These are phyloP conservation scores for Penicillium verrucosum DNA, from an alignment of 2,329 filamentous ascomycete species.

Conservation along the genomic window DNA sequence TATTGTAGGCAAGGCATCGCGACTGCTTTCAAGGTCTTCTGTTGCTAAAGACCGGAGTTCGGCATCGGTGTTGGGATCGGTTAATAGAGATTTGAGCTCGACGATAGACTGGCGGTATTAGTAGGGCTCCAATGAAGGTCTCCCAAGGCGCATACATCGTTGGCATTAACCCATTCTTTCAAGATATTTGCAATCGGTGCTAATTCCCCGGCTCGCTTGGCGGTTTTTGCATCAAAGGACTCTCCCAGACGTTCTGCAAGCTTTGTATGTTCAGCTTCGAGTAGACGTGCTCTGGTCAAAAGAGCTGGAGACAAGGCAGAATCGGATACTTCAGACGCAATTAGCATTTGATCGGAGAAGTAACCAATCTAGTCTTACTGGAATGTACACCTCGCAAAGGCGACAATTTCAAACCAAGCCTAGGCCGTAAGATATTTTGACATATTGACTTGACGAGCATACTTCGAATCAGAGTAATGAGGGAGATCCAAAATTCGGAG, in stretches of 20 bases:
- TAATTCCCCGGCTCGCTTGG: conserved; percentile 58
- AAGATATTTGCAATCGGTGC: conserved; percentile 52
- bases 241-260: conserved; percentile 52
- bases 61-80: conserved; percentile 60
- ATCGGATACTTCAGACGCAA: conserved; percentile 18
- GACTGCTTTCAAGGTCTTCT: conserved; percentile 69
- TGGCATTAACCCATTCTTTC: conserved; percentile 57
- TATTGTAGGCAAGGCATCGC: conserved; percentile 59
- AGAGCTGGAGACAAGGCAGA: conserved; percentile 52
- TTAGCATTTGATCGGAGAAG: conserved; percentile 12
- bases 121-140: not conserved
- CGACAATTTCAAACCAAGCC: conserved; percentile 28
- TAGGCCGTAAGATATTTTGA: conserved; percentile 44
- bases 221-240: conserved; percentile 54
- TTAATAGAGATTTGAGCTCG: conserved; percentile 74
- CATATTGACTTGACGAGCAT: conserved; percentile 48
- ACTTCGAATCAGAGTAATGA: conserved; percentile 15
- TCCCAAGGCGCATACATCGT: conserved; percentile 45
- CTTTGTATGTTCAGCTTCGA: conserved; percentile 55
- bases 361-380: conserved; percentile 21
- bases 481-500: not conserved
- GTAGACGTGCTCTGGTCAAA: conserved; percentile 53
- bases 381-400: conserved; percentile 29
- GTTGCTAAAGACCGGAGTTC: conserved; percentile 59
- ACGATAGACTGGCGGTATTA: conserved; percentile 45